Evolutionary conservation across 371 early-diverging fungal species (phyloP), one percentile per base, ranked within the genome.

Genomic region (Lichtheimia ramosa): DNA sequence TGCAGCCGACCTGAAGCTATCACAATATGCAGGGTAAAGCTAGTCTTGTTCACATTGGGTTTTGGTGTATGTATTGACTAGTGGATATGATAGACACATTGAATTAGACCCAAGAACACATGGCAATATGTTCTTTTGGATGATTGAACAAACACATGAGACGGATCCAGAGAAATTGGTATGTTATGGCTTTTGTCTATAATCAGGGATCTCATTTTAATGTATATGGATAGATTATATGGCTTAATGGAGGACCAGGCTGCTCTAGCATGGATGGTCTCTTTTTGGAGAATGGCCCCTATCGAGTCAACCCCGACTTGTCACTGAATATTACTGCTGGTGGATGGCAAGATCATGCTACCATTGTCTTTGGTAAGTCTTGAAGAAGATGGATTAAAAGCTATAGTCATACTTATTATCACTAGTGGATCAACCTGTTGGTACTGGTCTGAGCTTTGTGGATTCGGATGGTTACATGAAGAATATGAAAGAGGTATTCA

Each of bases 231-330:
- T 71, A 89, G 91, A 75, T 94, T 40, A 81, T 94, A 46, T 94
- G 94, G 94, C 61, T 94, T n/a, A 94, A 94, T 69, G 94, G 94
- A 56, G 92, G 94, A 58, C 75, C 73, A 15, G 76, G 73, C 6
- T 74, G 75, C 56, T 75, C 81, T 55, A 92, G 92, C 64, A 88
- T 92, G 82, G 93, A 92, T 71, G 95, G 95, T 25, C 66, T 92
- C 61, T 89, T 94, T 69, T 72, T 95, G 46, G 95, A 94, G 65
- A 86, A 87, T 58, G 95, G 94, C n/a, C 92, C 92, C 12, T 84
- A 83, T 54, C 79, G 84, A 42, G 81, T 87, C 6, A 71, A 72
- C 13, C 50, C 62, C 20, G 69, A 88, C 61, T 61, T 79, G 42
- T 65, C 75, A 2, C 58, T 90, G 7, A 65, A 70, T 8, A 52